Base-by-base conservation (phyloP, 1,284 basidiomycete species). In the Rugiboletus extremiorientalis region DNA sequence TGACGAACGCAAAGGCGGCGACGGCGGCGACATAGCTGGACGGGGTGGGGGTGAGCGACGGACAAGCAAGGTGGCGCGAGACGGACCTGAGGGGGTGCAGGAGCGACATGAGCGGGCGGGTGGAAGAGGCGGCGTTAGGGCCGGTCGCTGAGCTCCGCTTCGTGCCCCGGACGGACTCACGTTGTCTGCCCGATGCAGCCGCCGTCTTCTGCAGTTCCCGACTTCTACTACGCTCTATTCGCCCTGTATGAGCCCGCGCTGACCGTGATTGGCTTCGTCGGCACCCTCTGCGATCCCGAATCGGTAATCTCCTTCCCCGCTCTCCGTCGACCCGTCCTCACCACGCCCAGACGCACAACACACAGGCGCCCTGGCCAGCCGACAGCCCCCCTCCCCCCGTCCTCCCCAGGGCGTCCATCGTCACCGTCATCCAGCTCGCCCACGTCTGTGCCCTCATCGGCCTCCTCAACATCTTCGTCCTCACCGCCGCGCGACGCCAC, bases 1-100 rank as follows among this genome's bases (percentile, higher is more conserved):
- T 92, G 40, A 92, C 85, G 65, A 93, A 94, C 56, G 86, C 78
- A 68, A 93, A 90, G 9, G 84, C 89, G 37, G 83, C 84, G 42
- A 86, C 59, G 20, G 83, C 80, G 25, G 88, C 89, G 42, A 81
- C 74, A 77, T 91, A 92, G 60, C 85, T 86, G 60, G 53, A n/a
- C 30, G 40, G 36, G 37, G 47, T 15, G 54, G 16, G 25, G 5
- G 31, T 56, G 28, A 46, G 36, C 6, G 10, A 42, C 15, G 1
- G 14, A 1, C 9, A 12, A 3, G 23, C n/a, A 31, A 27, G 40
- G 8, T 1, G 15, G 27, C 43, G 20, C 38, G 47, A 15, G 28
- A 44, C 71, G 30, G 31, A 81, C 84, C 83, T 81, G 54, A 84
- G 71, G 67, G 81, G 83, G 61, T 78, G 78, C 38, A 85, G 72